Conservation (phyloP, 371 early-diverging fungal species). For the Encephalitozoon romaleae region DNA sequence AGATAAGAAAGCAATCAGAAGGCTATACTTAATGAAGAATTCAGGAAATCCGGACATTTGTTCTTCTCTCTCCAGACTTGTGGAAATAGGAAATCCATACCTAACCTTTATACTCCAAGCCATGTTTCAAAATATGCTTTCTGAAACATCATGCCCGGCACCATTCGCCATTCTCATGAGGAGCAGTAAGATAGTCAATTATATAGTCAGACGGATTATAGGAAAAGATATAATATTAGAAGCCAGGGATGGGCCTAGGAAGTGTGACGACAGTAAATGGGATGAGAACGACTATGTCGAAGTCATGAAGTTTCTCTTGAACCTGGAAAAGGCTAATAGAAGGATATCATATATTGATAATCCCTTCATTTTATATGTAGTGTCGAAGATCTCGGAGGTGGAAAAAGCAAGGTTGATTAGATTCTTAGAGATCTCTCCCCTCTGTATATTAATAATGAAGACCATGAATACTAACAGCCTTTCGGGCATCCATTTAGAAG, state of each 20-base stretch:
- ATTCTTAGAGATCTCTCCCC: conserved; percentile 10
- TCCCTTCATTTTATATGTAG: background rate
- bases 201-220: background rate
- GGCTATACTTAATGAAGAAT: background rate
- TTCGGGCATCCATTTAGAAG: background rate
- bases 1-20: background rate
- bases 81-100: background rate
- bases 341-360: background rate
- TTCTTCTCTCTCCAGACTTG: background rate
- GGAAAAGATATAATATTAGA: background rate
- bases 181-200: background rate
- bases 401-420: background rate
- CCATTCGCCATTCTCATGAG: background rate
- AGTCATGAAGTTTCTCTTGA: conserved; percentile 4
- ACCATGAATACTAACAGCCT: background rate
- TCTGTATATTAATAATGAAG: background rate
- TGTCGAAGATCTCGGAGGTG: background rate
- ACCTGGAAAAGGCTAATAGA: background rate
- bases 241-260: background rate
- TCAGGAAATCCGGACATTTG: background rate
- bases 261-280: background rate
- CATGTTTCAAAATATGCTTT: background rate
- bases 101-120: background rate
- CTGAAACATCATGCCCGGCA: background rate
- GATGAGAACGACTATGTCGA: background rate